phyloP scores from a whole-genome alignment of 495 filamentous ascomycete genomes.

The Staphylotrichum tortipilum region DNA sequence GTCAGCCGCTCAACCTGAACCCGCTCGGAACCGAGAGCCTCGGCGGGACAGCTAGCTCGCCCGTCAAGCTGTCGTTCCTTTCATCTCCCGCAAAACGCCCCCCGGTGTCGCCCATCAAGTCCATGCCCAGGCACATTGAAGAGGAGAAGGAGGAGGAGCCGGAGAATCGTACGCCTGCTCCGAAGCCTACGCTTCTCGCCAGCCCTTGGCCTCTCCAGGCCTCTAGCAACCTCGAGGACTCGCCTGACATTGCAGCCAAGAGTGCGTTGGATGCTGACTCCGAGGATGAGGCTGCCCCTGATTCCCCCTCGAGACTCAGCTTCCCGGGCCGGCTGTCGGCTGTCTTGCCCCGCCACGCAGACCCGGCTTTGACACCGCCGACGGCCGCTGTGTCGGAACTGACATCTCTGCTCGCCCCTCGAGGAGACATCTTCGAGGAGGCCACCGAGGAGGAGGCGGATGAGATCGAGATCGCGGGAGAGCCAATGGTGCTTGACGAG shows the following conservation, averaged over 20 bases:
- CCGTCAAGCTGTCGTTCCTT: constrained; percentile 35
- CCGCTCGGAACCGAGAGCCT: constrained; percentile 4
- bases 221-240: neutral
- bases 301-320: constrained; percentile 26
- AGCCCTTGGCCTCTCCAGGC: constrained; percentile 25
- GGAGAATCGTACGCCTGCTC: constrained; percentile 7
- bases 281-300: constrained; percentile 11
- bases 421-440: neutral
- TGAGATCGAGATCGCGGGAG: constrained; percentile 3
- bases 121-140: neutral
- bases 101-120: constrained; percentile 31
- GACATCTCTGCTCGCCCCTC: neutral
- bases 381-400: constrained; percentile 12
- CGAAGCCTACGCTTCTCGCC: constrained; percentile 31
- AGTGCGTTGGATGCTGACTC: neutral
- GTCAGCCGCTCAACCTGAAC: constrained; percentile 34
- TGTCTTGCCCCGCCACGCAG: constrained; percentile 40
- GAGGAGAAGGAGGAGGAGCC: constrained; percentile 14
- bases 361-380: constrained; percentile 30
- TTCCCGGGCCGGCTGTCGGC: constrained; percentile 47
- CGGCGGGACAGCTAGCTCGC: constrained; percentile 10
- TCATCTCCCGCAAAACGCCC: constrained; percentile 43
- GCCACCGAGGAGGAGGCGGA: constrained; percentile 4
- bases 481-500: constrained; percentile 30
- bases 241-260: neutral